Evolutionary conservation across 2,329 filamentous ascomycete species (phyloP).

Genomic region (Diaporthe australafricana): DNA sequence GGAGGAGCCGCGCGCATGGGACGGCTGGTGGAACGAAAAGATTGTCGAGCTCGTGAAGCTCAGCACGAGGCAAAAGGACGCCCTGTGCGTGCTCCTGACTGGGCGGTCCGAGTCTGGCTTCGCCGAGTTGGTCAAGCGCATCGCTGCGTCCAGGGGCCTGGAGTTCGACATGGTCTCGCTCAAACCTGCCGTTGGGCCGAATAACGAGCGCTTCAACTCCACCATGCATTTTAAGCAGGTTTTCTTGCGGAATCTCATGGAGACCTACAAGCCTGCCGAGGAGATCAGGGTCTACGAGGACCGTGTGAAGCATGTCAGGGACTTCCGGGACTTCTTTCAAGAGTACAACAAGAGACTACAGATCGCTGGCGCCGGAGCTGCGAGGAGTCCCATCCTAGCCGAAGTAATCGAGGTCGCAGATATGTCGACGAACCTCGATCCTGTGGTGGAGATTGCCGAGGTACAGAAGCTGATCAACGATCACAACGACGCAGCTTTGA

Average conservation of each 20-base stretch:
- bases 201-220: slow-evolving; percentile 79
- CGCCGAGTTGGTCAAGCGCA: slow-evolving; percentile 82
- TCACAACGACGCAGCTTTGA: slow-evolving; percentile 75
- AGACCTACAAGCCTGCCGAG: slow-evolving; percentile 85
- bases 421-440: slow-evolving; percentile 77
- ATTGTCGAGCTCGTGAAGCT: slow-evolving; percentile 84
- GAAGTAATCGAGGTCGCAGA: slow-evolving; percentile 92
- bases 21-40: slow-evolving; percentile 96
- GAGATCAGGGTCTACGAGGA: slow-evolving; percentile 84
- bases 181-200: slow-evolving; percentile 86
- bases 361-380: slow-evolving; percentile 56
- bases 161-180: slow-evolving; percentile 90
- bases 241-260: slow-evolving; percentile 82
- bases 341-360: slow-evolving; percentile 74
- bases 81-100: slow-evolving; percentile 86
- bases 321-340: slow-evolving; percentile 86
- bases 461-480: slow-evolving; percentile 90
- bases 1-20: slow-evolving; percentile 87
- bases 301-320: slow-evolving; percentile 75
- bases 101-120: slow-evolving; percentile 85
- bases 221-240: slow-evolving; percentile 95
- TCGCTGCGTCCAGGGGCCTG: slow-evolving; percentile 80
- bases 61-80: slow-evolving; percentile 86
- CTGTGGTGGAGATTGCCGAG: slow-evolving; percentile 82
- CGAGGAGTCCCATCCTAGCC: slow-evolving; percentile 72